Evolutionary conservation across 1,284 basidiomycete species (phyloP).

Genomic region (Boletus sp.): DNA sequence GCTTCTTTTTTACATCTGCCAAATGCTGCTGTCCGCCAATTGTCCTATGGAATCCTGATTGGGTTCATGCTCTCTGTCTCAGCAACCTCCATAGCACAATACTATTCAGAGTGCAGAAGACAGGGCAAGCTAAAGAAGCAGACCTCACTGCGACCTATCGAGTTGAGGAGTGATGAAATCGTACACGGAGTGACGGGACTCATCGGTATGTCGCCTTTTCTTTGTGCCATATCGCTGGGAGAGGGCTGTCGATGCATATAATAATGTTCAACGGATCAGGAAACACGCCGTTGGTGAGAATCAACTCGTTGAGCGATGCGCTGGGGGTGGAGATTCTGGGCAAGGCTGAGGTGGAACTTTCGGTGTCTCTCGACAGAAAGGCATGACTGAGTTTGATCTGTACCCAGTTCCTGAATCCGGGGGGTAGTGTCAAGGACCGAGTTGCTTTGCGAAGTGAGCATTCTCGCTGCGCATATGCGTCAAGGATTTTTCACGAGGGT

Average conservation of each 20-base stretch:
- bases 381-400: not conserved
- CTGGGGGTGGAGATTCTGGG: conserved; percentile 93
- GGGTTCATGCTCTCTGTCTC: conserved; percentile 70
- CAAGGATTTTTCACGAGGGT: not conserved
- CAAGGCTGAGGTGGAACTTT: conserved; percentile 79
- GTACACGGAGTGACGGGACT: conserved; percentile 74
- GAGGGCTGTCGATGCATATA: not conserved
- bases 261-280: conserved; percentile 48
- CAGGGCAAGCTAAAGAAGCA: conserved; percentile 29
- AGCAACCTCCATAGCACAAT: conserved; percentile 52
- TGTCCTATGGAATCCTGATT: conserved; percentile 63
- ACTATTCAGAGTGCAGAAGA: conserved; percentile 42
- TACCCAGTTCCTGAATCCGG: conserved; percentile 88
- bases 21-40: conserved; percentile 39
- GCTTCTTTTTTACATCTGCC: conserved; percentile 37
- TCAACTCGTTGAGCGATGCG: conserved; percentile 86
- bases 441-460: conserved; percentile 81
- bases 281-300: conserved; percentile 91
- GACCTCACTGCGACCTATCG: conserved; percentile 62
- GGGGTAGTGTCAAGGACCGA: conserved; percentile 96
- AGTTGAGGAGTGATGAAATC: conserved; percentile 71
- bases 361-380: not conserved
- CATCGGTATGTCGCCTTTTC: conserved; percentile 56
- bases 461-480: not conserved
- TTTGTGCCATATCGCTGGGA: no score